These are phyloP conservation scores for Mallotus repandus DNA, from an alignment of 441 rosid species.

Conservation along the genomic window DNA sequence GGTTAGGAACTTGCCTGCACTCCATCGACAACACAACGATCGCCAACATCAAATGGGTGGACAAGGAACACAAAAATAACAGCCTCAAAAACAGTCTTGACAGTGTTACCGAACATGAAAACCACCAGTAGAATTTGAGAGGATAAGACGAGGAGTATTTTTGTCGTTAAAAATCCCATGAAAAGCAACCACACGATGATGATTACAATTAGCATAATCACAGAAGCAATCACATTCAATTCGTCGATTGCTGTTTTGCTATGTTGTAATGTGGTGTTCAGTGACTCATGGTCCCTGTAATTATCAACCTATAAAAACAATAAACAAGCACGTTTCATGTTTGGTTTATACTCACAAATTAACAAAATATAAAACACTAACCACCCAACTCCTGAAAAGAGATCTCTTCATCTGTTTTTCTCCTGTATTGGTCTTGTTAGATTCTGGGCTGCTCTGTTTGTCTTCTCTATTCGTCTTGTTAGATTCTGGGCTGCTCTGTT, in stretches of 20 bases:
- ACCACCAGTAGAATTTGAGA: constrained; percentile 42
- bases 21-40: constrained; percentile 57
- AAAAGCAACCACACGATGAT: constrained; percentile 36
- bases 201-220: constrained; percentile 25
- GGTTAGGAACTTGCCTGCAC: constrained; percentile 36
- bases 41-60: constrained; percentile 61
- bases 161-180: constrained; percentile 41
- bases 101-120: constrained; percentile 53
- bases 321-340: neutral
- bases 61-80: constrained; percentile 57
- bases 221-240: constrained; percentile 47
- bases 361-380: constrained; percentile 21
- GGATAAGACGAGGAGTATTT: constrained; percentile 40
- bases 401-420: constrained; percentile 40
- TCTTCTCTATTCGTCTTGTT: too few species aligned
- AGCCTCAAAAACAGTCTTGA: constrained; percentile 54
- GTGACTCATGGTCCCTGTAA: constrained; percentile 49
- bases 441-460: neutral
- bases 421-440: too few species aligned
- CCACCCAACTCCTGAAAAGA: constrained; percentile 72
- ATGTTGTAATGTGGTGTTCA: constrained; percentile 48
- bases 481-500: constrained; percentile 13
- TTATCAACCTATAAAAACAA: constrained; percentile 42
- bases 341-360: too few species aligned
- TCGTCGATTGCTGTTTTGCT: constrained; percentile 63